Evolutionary conservation across 1,284 basidiomycete genomes (phyloP), one percentile per base, ranked within the genome.

Genomic region (Ganoderma resinaceum): DNA sequence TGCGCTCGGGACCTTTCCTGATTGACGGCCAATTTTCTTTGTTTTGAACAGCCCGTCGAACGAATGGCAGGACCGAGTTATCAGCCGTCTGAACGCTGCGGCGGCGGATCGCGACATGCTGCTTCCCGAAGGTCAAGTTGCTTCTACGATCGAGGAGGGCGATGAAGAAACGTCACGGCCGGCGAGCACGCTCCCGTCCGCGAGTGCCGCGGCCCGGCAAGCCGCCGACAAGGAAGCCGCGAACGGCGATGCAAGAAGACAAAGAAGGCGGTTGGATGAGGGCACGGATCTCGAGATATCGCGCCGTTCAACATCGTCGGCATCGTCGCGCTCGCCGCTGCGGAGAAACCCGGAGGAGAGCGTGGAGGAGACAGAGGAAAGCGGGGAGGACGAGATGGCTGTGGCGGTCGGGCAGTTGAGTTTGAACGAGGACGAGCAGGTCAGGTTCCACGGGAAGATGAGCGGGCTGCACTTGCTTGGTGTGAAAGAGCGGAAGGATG

Each of bases 321-420:
- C 71, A 38, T 76, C 76, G 6, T 77, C 78, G 42, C 75, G 72
- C 35, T 78, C 77, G 35, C 75, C 75, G 60, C 65, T 40, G 60
- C 66, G 65, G 60, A 57, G 43, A 33, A 53, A 18, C 33, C 61
- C 66, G 61, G 77, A 78, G 55, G 78, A 78, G 66, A 74, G 73
- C 60, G 63, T 74, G 53, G 85, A 82, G 62, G 86, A 87, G 38
- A 85, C 86, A 29, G 85, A 86, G 43, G 76, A 78, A 64, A 75
- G 72, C 63, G 86, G 85, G 58, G 87, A 87, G 62, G 86, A 87
- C 38, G 86, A 87, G 66, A 80, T 95, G 16, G 84, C 87, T 23
- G 87, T 91, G 72, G 93, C 93, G 42, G 85, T 95, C 6, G 94
- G 95, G 3, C 94, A 95, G 78, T 82, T 96, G 68, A 94, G 91